These are phyloP conservation scores for Cucumis melo DNA, from an alignment of 306 rosid species.

Conservation along the genomic window DNA sequence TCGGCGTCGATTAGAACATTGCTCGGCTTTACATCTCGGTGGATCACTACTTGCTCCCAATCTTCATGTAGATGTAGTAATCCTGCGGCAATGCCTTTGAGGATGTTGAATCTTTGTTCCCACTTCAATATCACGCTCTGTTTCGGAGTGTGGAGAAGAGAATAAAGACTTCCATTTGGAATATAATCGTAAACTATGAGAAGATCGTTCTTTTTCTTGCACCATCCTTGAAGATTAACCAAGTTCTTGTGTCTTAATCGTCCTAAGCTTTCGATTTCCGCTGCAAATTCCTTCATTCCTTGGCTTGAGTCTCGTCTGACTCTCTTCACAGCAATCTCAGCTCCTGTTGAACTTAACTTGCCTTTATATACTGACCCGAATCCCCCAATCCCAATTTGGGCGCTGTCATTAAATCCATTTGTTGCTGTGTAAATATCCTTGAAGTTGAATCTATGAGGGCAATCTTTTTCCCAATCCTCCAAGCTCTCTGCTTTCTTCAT, in stretches of 20 bases:
- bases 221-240: conserved; percentile 1
- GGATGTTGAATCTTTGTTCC: conserved; percentile 39
- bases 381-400: background rate
- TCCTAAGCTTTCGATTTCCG: conserved; percentile 2
- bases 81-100: conserved; percentile 51
- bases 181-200: background rate
- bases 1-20: conserved; percentile 44
- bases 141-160: background rate
- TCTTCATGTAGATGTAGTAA: conserved; percentile 61
- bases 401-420: background rate
- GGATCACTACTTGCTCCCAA: conserved; percentile 64
- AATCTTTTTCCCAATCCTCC: background rate
- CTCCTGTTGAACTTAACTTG: background rate
- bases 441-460: conserved; percentile 1
- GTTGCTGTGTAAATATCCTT: background rate
- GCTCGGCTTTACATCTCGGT: conserved; percentile 49
- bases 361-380: background rate
- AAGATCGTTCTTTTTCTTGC: background rate
- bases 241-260: background rate
- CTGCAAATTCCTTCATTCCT: background rate
- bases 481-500: background rate
- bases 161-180: conserved; percentile 1
- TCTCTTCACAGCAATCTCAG: background rate
- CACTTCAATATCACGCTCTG: conserved; percentile 24
- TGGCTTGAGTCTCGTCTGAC: background rate